These are phyloP conservation scores for Phytopythium ostracodes DNA, from an alignment of 352 stramenopile genomes.

Conservation along the genomic window DNA sequence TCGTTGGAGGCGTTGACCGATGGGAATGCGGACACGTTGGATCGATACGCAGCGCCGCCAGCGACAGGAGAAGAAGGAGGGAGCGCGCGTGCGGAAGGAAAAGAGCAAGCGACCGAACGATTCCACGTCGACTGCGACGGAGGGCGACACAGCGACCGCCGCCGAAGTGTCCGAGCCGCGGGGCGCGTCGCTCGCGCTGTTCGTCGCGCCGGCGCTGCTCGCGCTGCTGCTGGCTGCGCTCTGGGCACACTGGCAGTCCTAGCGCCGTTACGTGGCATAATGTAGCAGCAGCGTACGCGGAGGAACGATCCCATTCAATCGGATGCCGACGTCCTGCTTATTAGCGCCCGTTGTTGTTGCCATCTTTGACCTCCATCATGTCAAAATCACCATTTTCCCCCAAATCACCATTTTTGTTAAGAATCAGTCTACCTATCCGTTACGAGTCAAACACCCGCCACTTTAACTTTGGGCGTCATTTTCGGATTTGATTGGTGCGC, in stretches of 20 bases:
- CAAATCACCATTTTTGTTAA: no score
- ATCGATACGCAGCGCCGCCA: constrained; percentile 27
- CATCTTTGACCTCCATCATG: no score
- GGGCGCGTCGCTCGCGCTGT: constrained; percentile 28
- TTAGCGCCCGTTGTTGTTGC: no score
- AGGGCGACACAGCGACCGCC: neutral
- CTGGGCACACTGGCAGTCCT: constrained; percentile 35
- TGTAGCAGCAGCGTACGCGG: no score
- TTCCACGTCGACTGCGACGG: neutral
- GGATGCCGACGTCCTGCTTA: no score
- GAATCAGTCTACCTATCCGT: no score
- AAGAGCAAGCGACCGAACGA: constrained; percentile 7
- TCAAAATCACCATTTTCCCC: no score
- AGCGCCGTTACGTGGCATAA: neutral
- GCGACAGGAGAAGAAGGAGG: constrained; percentile 36
- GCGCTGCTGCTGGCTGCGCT: constrained; percentile 41
- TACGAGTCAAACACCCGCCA: no score
- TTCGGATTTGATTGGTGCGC: neutral
- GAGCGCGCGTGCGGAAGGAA: constrained; percentile 3
- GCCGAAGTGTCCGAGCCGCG: neutral
- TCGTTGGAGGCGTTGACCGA: neutral
- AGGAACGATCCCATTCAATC: no score
- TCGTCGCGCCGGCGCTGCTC: constrained; percentile 46
- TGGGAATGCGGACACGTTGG: neutral
- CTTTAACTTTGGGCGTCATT: neutral